Evolutionary conservation across 2,329 filamentous ascomycete species (phyloP), one percentile per base, ranked within the genome.

Genomic region (Fusarium sororula): DNA sequence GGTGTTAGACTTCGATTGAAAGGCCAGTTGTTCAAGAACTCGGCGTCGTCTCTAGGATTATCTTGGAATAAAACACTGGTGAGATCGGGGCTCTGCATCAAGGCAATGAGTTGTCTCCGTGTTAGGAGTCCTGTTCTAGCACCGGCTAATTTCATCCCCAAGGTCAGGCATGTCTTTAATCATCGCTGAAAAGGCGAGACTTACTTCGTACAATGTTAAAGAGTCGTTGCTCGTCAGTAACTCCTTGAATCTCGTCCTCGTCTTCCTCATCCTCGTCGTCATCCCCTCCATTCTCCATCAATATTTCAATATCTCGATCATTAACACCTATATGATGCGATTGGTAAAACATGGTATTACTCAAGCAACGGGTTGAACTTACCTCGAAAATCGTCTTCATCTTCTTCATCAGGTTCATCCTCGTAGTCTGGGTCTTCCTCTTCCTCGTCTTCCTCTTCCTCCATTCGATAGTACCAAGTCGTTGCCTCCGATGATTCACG

Each of bases 11-110:
- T 80, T 59, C 87, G 85, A 53, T 87, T 83, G 39, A 85, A 81
- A 45, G 86, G 83, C 75, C 85, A 84, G 56, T 85, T 82, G 55
- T 85, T 82, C 55, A 79, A 54, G 35, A 80, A 74, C 8, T 80
- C 80, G 5, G 80, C 78, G 7, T 82, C 81, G 10, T 84, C 80
- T 17, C 84, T 83, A 6, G 83, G 81, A 17, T 84, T 78, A 24
- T 82, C 79, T 59, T 80, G 81, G 60, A 83, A 81, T 6, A 84
- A 65, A 26, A 82, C 72, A 28, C 81, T 80, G 24, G 80, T 80
- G 7, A 85, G 75, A 30, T 85, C 80, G 9, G 79, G 81, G 60
- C 83, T 81, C 26, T 81, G 82, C 37, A 87, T 79, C 35, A 85
- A 77, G 53, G 83, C 80, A 50, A 86, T 61, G 3, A 87, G 75